Evolutionary conservation across 441 rosid species (phyloP), one percentile per base, ranked within the genome.

Genomic region (Gossypium lobatum): DNA sequence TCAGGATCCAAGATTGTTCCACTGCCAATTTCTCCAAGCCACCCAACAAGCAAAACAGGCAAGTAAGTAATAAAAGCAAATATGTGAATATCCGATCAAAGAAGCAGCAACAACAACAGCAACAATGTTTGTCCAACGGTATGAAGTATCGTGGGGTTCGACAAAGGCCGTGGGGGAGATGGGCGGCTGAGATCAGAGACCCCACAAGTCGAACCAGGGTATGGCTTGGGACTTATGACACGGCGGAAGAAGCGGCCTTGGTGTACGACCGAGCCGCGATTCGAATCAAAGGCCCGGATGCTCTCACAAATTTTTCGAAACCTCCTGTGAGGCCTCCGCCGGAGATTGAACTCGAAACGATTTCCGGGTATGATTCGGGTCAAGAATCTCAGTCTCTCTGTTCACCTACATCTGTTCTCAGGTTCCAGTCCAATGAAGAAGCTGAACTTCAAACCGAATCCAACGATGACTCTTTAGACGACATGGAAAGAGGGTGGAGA

Each of bases 171-270:
- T 93, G 98, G 96, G 98, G 98, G 0, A 85, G 83, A 75, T 93
- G 86, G 87, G 92, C 96, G 0, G 94, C 98, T 9, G 98, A 93
- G 87, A 93, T 93, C 77, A 81, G 98, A 18, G 94, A 93, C 75
- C 95, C 98, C 1, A 48, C 74, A 0, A 80, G 78, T 11, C 77
- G 87, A 17, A 75, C 74, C 2, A 76, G 98, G 63, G 60, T 88
- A 3, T 93, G 98, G 98, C 63, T 93, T 1, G 97, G 97, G 0
- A 90, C 98, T 9, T 91, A 73, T 45, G 82, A 79, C 34, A 93
- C 98, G 0, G 97, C 97, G 6, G 92, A 89, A 80, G 98, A 91
- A 75, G 98, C 98, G 4, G 97, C 98, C 13, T 45, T 86, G 63
- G 96, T 78, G 2, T 93, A 93, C 66, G 98, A 93, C 42, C 21